phyloP scores from a whole-genome alignment of 2,329 filamentous ascomycete species.

The Bipolaris oryzae region DNA sequence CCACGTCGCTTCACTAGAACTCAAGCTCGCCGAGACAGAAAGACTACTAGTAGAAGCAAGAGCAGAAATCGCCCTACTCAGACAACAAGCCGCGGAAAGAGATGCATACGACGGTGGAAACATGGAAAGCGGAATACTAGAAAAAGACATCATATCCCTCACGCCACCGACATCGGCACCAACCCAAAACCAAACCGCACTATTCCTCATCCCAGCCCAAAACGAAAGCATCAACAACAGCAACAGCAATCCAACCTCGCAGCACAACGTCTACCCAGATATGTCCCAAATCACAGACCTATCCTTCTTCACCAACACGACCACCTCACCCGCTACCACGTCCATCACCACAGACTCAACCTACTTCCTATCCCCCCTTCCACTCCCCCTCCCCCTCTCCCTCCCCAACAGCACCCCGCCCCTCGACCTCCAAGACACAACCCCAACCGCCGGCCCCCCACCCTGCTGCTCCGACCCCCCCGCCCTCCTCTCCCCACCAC shows the following conservation, averaged over 20 bases:
- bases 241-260: constrained; percentile 3
- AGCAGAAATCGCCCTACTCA: constrained; percentile 35
- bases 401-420: neutral
- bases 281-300: constrained; percentile 11
- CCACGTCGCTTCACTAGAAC: constrained; percentile 50
- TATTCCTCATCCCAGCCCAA: constrained; percentile 1
- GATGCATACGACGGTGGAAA: neutral
- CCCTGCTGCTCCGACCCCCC: constrained; percentile 32
- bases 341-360: neutral
- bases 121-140: neutral
- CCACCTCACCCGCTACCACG: neutral
- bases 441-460: constrained; percentile 21
- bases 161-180: neutral
- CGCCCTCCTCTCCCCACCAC: neutral
- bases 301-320: constrained; percentile 16
- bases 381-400: no score
- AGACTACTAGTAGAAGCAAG: constrained; percentile 31
- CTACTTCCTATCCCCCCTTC: neutral
- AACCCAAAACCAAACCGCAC: constrained; percentile 2
- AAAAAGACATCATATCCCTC: neutral
- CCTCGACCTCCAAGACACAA: neutral
- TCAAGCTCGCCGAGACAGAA: constrained; percentile 39
- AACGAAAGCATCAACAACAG: neutral
- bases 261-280: constrained; percentile 9
- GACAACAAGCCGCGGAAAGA: constrained; percentile 17